Evolutionary conservation across 768 basidiomycete genomes (phyloP).

Genomic region (Multifurca ochricompacta): DNA sequence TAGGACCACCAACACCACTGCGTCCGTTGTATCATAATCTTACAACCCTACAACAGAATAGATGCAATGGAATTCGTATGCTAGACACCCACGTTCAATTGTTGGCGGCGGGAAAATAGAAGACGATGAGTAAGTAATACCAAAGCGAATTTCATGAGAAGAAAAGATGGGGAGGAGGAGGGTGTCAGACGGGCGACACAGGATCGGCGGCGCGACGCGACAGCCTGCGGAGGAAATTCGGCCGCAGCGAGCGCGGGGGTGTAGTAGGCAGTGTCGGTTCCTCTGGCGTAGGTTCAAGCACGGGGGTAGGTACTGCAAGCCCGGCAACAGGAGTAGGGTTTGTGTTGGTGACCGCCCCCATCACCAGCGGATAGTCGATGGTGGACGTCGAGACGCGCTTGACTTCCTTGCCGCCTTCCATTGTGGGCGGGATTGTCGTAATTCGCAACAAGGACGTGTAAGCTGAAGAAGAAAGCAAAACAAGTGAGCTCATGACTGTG

Average conservation of each 20-base stretch:
- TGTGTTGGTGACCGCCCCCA: background rate
- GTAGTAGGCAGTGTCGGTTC: background rate
- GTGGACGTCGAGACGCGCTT: slow-evolving; percentile 22
- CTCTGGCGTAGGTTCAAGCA: background rate
- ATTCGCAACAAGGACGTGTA: slow-evolving; percentile 41
- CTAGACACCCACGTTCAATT: too few species aligned
- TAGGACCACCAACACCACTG: too few species aligned
- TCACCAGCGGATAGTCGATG: slow-evolving; percentile 8
- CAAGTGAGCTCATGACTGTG: background rate
- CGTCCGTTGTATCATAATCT: too few species aligned
- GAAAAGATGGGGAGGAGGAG: background rate
- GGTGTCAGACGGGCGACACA: slow-evolving; percentile 4
- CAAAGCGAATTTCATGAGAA: too few species aligned
- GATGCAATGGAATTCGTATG: too few species aligned
- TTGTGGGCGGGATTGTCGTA: slow-evolving; percentile 27
- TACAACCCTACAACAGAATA: too few species aligned
- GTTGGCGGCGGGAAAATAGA: too few species aligned
- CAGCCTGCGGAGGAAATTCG: slow-evolving; percentile 9
- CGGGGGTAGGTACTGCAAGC: background rate
- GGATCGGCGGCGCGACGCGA: slow-evolving; percentile 8
- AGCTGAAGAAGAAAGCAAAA: slow-evolving; percentile 23
- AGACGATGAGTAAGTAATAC: too few species aligned
- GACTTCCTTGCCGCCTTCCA: slow-evolving; percentile 15
- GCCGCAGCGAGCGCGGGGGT: slow-evolving; percentile 6
- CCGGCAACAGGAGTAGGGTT: background rate